Evolutionary conservation across 148 eudicot genomes (phyloP).

Genomic region (Nepenthes gracilis): DNA sequence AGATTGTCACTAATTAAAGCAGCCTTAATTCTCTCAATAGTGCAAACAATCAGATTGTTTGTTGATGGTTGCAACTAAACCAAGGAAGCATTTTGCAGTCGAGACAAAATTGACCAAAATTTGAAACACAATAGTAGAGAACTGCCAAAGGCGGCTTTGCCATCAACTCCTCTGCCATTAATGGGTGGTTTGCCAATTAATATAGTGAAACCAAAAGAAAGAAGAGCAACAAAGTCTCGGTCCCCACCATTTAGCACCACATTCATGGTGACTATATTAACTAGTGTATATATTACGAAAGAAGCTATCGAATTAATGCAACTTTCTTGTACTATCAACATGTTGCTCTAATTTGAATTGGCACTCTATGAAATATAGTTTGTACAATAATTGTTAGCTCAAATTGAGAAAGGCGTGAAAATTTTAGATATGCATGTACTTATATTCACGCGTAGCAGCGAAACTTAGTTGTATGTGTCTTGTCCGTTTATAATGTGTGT

Average conservation of each 20-base stretch:
- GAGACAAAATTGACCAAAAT: no score
- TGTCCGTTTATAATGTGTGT: conserved; percentile 32
- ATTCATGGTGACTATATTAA: conserved; percentile 79
- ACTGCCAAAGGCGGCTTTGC: no score
- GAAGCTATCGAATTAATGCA: conserved; percentile 72
- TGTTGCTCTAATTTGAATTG: conserved; percentile 91
- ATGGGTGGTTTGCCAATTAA: conserved; percentile 56
- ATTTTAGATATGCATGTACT: conserved; percentile 8
- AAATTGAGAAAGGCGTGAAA: background rate
- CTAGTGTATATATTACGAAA: conserved; percentile 83
- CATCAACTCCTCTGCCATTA: conserved; percentile 3
- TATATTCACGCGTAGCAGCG: conserved; percentile 65
- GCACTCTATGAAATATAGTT: conserved; percentile 34
- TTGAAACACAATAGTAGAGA: no score
- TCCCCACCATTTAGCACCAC: conserved; percentile 83
- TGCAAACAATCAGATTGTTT: no score
- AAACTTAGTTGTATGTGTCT: conserved; percentile 28
- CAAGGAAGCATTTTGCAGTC: no score
- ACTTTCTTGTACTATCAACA: conserved; percentile 92
- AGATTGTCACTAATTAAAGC: background rate
- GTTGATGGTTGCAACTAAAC: no score
- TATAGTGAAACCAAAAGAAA: conserved; percentile 86
- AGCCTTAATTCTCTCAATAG: no score
- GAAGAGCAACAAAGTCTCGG: conserved; percentile 77
- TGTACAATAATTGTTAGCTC: background rate